Evolutionary conservation across 164 flowering plant species (phyloP), one percentile per base, ranked within the genome.

Genomic region (Berberis thunbergii): DNA sequence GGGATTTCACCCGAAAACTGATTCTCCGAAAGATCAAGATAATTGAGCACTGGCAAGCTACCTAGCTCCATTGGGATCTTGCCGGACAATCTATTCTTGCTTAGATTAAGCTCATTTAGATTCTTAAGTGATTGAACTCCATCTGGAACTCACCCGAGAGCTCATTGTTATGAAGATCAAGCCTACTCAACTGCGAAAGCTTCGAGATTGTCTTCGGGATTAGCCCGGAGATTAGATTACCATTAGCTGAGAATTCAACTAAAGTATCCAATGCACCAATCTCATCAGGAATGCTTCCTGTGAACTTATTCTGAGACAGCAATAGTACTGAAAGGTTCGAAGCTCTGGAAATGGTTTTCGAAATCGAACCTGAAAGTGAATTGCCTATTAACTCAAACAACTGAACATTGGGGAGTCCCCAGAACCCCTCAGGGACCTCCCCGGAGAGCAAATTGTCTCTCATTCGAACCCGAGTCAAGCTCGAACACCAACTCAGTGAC

Each of bases 361-460:
- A 77, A 7, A 89, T 75, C 48, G 44, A 41, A 26, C 96, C 96
- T 2, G 86, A 68, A 5, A 89, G 68, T 1, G 72, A 72, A 75
- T 89, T 89, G n/a, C 64, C 68, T 26, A 61, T 76, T 43, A 91
- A 72, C 43, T 90, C 96, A 12, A 93, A 69, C 69, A 84, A 74
- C 42, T 64, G 73, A 4, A 90, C 78, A 54, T 72, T 70, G 2
- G 94, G 96, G 7, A 88, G 71, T 0, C 83, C 88, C 85, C 98
- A 91, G 5, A 93, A 60, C 4, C 73, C 79, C 4, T 73, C 68
- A 0, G 98, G 97, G 60, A 93, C 76, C 2, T 66, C 49, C 45
- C 97, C 98, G 2, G 90, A 78, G 2, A 93, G 68, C 46, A 13
- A 39, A 68, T 90, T 93, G 60, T 73, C 65, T 48, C 59, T 74